Evolutionary conservation across 208 protist species (phyloP), one percentile per base, ranked within the genome.

Genomic region (Leishmania tarentolae): DNA sequence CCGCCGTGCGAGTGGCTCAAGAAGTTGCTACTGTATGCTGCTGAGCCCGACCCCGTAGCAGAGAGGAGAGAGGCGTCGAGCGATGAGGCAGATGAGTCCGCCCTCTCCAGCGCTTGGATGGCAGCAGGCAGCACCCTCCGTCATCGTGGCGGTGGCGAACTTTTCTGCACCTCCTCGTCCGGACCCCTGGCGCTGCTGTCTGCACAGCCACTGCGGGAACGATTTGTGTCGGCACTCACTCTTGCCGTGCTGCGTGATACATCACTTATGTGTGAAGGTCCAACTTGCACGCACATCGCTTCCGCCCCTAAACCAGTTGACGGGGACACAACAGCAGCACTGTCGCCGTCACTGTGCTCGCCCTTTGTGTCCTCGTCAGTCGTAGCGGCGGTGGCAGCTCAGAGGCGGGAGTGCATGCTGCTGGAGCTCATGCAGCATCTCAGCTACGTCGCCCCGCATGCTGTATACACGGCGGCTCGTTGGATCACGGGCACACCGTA

Each of bases 401-500:
- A 57, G 59, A 65, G 7, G 63, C 82, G 82, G 28, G 82, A 85
- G 73, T 37, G 17, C 40, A 7, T 61, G 50, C n/a, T 85, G 73
- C 17, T 57, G n/a, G 69, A 82, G 46, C 44, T 79, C 0, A 63
- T 82, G 31, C 77, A 79, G 42, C 19, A 65, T n/a, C 77, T 85
- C 37, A 77, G 77, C 59, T 74, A 76, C 66, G 28, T 79, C 24
- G 65, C 82, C 40, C 82, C 82, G 15, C 77, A 85, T 21, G 77
- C 77, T 24, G 79, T 75, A 77, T 65, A 35, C 19, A 53, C 73
- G 3, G 82, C 73, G 28, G 44, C 69, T 47, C 50, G 46, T 40
- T 82, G 76, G 82, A 76, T 78, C 50, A 40, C 42, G 0, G 9
- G 44, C 42, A 85, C 82, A 21, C 82, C 82, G 19, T 84, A 78